Evolutionary conservation across 208 protist species (phyloP).

Genomic region (Balamuthia mandrillaris): DNA sequence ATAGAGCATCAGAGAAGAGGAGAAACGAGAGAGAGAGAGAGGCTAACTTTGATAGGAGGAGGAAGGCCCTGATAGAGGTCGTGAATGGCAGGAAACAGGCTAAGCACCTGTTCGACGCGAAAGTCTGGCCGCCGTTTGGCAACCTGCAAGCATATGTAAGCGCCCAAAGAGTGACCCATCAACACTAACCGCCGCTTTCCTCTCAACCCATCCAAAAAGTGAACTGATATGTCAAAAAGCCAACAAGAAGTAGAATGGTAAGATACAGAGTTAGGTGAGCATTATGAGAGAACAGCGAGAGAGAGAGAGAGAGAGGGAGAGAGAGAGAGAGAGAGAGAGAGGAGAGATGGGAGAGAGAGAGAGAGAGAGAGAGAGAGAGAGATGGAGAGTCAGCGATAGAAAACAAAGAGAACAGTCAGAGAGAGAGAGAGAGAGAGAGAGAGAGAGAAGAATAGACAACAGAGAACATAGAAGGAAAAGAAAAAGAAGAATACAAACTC

Average conservation of each 20-base stretch:
- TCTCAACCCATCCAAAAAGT: background rate
- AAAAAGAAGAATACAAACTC: too few species aligned
- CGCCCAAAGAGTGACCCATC: constrained; percentile 24
- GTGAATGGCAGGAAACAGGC: background rate
- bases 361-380: too few species aligned
- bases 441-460: too few species aligned
- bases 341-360: too few species aligned
- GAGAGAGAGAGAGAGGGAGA: too few species aligned
- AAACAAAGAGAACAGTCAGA: too few species aligned
- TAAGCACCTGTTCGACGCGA: background rate
- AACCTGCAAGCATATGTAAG: constrained; percentile 18
- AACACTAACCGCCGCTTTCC: background rate
- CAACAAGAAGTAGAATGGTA: background rate
- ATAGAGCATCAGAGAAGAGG: background rate
- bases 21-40: background rate
- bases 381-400: too few species aligned
- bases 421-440: too few species aligned
- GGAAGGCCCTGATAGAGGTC: constrained; percentile 21
- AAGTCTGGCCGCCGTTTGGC: background rate
- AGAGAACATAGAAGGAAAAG: too few species aligned
- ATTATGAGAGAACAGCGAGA: background rate
- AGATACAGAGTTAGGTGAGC: background rate
- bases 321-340: too few species aligned
- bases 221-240: background rate
- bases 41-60: background rate